Evolutionary conservation across 495 filamentous ascomycete genomes (phyloP), one percentile per base, ranked within the genome.

Genomic region (Patellaria atrata): DNA sequence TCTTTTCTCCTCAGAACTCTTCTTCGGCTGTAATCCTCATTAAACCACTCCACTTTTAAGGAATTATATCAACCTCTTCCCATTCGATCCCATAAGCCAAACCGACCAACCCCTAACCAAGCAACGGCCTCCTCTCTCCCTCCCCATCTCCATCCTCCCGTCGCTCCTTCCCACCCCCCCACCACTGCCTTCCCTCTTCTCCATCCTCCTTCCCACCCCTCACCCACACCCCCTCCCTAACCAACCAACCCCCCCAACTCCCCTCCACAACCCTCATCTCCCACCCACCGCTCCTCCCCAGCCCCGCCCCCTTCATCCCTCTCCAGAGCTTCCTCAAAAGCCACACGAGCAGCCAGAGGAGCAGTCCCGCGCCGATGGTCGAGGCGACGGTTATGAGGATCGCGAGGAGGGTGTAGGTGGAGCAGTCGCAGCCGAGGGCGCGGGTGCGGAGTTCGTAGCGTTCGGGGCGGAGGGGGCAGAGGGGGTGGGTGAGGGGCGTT

Each of bases 131-230:
- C n/a, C n/a, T n/a, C n/a, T n/a, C n/a, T n/a, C n/a, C n/a, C n/a
- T n/a, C n/a, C n/a, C n/a, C n/a, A n/a, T n/a, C n/a, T n/a, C n/a
- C n/a, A n/a, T n/a, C n/a, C n/a, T n/a, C n/a, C n/a, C n/a, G n/a
- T n/a, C n/a, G n/a, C n/a, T 39, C 47, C 44, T 44, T 28, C 11
- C 41, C 49, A 25, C 35, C 4, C 24, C 20, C 6, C 15, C 35
- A 15, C 35, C 16, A 38, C 16, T 28, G 12, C 22, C 26, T 19
- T 13, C 14, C 8, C 22, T 27, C 4, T 38, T 52, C 40, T 38
- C 50, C 40, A 21, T 54, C 37, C 42, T 56, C 50, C 49, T 60
- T 55, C 25, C 53, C 47, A 0, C 45, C 51, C 47, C 51, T 34
- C 15, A 55, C 56, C 50, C 52, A 61, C 20, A 44, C 57, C 14